These are phyloP conservation scores for Incumbomyces delicatus DNA, from an alignment of 2,329 filamentous ascomycete species.

Conservation along the genomic window DNA sequence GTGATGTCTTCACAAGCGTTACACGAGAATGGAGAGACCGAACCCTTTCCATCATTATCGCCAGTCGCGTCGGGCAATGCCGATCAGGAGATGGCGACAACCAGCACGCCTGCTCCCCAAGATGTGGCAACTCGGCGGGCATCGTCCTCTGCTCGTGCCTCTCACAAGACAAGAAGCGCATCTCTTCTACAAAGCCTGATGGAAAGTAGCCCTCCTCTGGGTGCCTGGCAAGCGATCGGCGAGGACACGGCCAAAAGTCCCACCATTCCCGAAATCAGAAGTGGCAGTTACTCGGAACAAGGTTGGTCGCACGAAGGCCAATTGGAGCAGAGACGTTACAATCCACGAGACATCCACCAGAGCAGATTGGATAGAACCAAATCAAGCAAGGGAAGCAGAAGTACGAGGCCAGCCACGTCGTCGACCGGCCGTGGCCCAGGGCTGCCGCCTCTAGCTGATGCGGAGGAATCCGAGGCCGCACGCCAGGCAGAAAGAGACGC, in stretches of 20 bases:
- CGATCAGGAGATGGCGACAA: conserved; percentile 4
- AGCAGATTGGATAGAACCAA: conserved; percentile 17
- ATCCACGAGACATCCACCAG: conserved; percentile 23
- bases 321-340: conserved; percentile 23
- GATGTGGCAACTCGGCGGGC: background rate
- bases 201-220: conserved; percentile 25
- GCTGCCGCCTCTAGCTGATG: conserved; percentile 8
- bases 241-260: conserved; percentile 25
- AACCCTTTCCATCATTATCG: conserved; percentile 6
- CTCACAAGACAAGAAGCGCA: conserved; percentile 12
- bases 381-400: conserved; percentile 19
- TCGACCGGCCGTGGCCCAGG: background rate
- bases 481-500: conserved; percentile 2
- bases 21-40: background rate
- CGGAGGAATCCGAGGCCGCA: conserved; percentile 13
- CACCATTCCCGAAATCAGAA: conserved; percentile 24
- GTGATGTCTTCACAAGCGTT: no score
- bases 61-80: conserved; percentile 4
- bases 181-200: conserved; percentile 21
- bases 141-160: conserved; percentile 1
- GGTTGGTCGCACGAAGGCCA: conserved; percentile 27
- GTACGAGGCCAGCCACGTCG: conserved; percentile 10
- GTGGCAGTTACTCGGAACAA: conserved; percentile 22
- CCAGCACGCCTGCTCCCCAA: conserved; percentile 2
- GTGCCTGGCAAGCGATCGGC: conserved; percentile 27